A percentile compares a stretch with the other conserved stretches of the same genome.
These are phyloP conservation scores for Emmonsiellopsis sp. DNA, from an alignment of 2,329 filamentous ascomycete genomes.

Conservation along the genomic window DNA sequence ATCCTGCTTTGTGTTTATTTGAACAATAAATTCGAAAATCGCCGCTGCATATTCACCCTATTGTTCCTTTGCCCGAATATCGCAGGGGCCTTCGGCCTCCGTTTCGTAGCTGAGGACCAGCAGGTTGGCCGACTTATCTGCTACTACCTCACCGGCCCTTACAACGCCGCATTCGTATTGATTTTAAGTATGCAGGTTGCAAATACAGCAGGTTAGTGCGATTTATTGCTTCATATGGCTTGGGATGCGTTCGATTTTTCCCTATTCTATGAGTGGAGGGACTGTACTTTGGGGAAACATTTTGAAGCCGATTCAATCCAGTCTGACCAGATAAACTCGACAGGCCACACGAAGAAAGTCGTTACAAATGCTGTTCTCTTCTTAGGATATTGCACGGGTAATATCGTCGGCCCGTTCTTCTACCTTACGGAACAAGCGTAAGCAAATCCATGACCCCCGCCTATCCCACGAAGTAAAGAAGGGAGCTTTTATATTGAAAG, in stretches of 20 bases:
- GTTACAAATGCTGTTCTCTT: constrained; percentile 55
- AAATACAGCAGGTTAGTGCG: constrained; percentile 33
- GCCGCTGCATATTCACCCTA: constrained; percentile 46
- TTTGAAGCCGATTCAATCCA: constrained; percentile 10
- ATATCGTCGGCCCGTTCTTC: constrained; percentile 56
- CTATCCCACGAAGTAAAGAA: background rate
- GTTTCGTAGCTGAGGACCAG: constrained; percentile 43
- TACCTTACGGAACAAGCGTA: constrained; percentile 46
- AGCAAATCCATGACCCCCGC: constrained; percentile 3
- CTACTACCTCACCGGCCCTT: constrained; percentile 49
- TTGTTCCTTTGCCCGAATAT: constrained; percentile 53
- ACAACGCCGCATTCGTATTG: constrained; percentile 47
- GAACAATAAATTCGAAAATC: constrained; percentile 40
- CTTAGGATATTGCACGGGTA: constrained; percentile 52
- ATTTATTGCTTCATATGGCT: background rate
- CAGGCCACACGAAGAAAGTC: constrained; percentile 54
- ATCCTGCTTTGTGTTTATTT: constrained; percentile 42
- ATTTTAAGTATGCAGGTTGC: constrained; percentile 38
- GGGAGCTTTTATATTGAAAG: too few species aligned
- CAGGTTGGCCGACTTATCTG: constrained; percentile 47
- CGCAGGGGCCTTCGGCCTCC: constrained; percentile 49
- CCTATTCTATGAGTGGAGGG: background rate
- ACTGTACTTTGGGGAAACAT: too few species aligned
- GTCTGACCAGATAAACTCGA: background rate
- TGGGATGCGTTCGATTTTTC: constrained; percentile 16